Evolutionary conservation across 345 rosid species (phyloP).

Genomic region (Fremontodendron californicum): DNA sequence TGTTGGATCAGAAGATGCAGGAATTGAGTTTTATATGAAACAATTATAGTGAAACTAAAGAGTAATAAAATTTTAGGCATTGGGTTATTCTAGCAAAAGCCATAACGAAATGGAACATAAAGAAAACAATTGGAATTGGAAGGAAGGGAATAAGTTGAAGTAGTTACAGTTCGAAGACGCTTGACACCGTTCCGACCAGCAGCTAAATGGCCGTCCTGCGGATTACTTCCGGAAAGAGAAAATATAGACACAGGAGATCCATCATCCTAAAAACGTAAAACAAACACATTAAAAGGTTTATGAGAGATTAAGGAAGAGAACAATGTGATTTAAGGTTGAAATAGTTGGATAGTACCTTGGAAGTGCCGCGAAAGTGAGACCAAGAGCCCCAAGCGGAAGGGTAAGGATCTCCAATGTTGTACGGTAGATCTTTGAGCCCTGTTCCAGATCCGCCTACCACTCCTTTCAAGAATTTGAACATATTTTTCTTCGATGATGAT

Average conservation of each 20-base stretch:
- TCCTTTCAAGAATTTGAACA: slow-evolving; percentile 87
- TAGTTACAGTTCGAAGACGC: slow-evolving; percentile 93
- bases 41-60: background rate
- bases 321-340: background rate
- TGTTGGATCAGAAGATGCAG: background rate
- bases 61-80: background rate
- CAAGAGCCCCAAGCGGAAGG: slow-evolving; percentile 96
- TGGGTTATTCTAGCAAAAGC: background rate
- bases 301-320: background rate
- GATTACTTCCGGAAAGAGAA: slow-evolving; percentile 66
- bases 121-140: background rate
- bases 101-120: background rate
- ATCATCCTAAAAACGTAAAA: slow-evolving; percentile 55
- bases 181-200: slow-evolving; percentile 97
- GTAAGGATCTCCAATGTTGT: slow-evolving; percentile 83
- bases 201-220: slow-evolving; percentile 87
- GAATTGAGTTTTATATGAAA: background rate
- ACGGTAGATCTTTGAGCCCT: slow-evolving; percentile 94
- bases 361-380: slow-evolving; percentile 88
- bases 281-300: background rate
- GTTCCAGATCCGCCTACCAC: slow-evolving; percentile 96
- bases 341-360: slow-evolving; percentile 44
- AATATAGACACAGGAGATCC: slow-evolving; percentile 92
- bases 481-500: slow-evolving; percentile 21
- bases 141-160: background rate